A percentile compares a stretch with the other conserved stretches of the same genome.
Evolutionary conservation across 1,284 basidiomycete genomes (phyloP).

Genomic region (Waitea zeae): DNA sequence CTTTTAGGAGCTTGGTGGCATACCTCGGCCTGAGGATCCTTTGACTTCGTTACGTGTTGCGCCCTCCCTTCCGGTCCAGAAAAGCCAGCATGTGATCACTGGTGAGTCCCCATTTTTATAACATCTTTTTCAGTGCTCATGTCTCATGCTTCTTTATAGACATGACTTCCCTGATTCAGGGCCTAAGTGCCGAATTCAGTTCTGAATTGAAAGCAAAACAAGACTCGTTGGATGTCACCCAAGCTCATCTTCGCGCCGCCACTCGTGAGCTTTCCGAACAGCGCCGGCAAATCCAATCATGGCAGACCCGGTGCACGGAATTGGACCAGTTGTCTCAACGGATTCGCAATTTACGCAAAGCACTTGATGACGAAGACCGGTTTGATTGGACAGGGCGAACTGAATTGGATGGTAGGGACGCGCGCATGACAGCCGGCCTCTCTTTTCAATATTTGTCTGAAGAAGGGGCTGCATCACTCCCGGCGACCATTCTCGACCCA

Average conservation of each 20-base stretch:
- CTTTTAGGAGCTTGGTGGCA: conserved; percentile 45
- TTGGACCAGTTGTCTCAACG: conserved; percentile 66
- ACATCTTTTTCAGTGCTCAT: not conserved
- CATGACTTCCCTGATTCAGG: conserved; percentile 72
- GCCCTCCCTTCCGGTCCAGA: conserved; percentile 60
- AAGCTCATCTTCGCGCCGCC: conserved; percentile 74
- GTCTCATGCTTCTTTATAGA: conserved; percentile 27
- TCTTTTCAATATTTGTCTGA: conserved; percentile 37
- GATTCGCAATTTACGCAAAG: conserved; percentile 66
- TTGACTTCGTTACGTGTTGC: conserved; percentile 51
- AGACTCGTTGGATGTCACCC: conserved; percentile 71
- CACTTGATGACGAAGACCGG: conserved; percentile 55
- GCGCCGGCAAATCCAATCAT: conserved; percentile 63
- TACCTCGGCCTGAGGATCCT: conserved; percentile 60
- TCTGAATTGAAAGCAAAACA: conserved; percentile 78
- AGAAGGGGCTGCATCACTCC: conserved; percentile 25
- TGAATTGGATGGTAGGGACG: conserved; percentile 40
- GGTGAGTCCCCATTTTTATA: conserved; percentile 24
- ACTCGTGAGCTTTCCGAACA: conserved; percentile 85
- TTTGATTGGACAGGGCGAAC: conserved; percentile 87
- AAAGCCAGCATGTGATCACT: conserved; percentile 80
- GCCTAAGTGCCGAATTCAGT: conserved; percentile 64
- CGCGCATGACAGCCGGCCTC: conserved; percentile 22
- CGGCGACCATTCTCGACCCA: conserved; percentile 38
- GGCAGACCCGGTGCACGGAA: conserved; percentile 55